phyloP scores from a whole-genome alignment of 2,329 filamentous ascomycete genomes.

The Colletotrichum endophyticum region DNA sequence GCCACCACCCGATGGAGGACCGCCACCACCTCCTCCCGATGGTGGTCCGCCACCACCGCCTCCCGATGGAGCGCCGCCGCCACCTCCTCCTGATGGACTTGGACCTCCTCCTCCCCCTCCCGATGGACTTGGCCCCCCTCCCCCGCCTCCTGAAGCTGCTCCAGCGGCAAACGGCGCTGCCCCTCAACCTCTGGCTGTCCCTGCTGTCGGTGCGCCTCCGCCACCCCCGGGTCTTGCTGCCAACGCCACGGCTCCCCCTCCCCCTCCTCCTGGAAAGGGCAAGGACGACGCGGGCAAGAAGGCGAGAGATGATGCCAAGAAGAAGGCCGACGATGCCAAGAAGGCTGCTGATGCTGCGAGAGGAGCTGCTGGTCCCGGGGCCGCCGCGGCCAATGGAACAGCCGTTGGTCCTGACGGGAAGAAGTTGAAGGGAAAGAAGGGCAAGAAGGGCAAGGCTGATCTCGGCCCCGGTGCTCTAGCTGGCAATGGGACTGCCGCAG shows the following conservation, averaged over 20 bases:
- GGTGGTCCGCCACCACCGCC: not conserved
- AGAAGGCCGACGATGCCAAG: not conserved
- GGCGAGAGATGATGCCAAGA: not conserved
- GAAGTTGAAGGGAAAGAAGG: not conserved
- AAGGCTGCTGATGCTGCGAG: not conserved
- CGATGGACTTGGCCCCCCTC: not conserved
- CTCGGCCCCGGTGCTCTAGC: not conserved
- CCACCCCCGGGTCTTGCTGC: not conserved
- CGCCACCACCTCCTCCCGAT: not conserved
- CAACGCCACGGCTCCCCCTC: not conserved
- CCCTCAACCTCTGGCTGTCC: not conserved
- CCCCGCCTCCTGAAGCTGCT: not conserved
- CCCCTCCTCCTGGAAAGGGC: not conserved
- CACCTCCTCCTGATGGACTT: not conserved
- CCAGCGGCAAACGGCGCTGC: not conserved
- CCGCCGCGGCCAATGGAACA: not conserved
- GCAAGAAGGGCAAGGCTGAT: not conserved
- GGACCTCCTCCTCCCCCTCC: not conserved
- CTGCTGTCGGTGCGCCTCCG: not conserved
- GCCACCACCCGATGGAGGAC: not conserved
- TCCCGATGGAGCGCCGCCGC: not conserved
- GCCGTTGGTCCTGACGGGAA: not conserved
- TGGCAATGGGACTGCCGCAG: not conserved
- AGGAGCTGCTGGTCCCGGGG: not conserved
- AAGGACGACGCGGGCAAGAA: conserved; percentile 2